phyloP scores from a whole-genome alignment of 2,329 filamentous ascomycete species.

The Sporothrix pallida region DNA sequence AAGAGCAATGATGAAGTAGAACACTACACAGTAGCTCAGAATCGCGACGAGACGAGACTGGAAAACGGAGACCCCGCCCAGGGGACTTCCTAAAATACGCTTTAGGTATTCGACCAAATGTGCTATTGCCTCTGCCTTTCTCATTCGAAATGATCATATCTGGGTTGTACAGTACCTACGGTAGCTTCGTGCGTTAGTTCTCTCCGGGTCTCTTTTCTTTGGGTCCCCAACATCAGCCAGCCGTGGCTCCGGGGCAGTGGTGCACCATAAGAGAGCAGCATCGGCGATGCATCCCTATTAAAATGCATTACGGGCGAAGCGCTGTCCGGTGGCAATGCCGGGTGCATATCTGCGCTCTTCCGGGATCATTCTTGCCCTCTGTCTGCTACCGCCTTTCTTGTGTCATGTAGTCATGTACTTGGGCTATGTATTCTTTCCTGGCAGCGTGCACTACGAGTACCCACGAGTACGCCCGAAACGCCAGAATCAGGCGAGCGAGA shows the following conservation, averaged over 20 bases:
- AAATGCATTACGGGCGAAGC: neutral
- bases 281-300: neutral
- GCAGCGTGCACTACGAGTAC: too few species aligned
- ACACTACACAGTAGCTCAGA: too few species aligned
- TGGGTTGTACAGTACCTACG: too few species aligned
- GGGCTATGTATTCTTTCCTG: neutral
- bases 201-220: too few species aligned
- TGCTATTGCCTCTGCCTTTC: too few species aligned
- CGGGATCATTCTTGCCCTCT: neutral
- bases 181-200: too few species aligned
- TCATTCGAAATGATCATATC: too few species aligned
- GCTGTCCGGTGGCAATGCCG: neutral
- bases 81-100: neutral
- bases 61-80: neutral
- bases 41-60: neutral
- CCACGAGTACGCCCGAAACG: neutral
- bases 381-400: too few species aligned
- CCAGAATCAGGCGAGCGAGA: neutral
- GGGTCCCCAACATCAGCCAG: neutral
- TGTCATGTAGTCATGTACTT: constrained; percentile 24
- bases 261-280: neutral
- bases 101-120: too few species aligned
- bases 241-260: neutral
- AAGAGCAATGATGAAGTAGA: neutral
- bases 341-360: neutral